A percentile compares a stretch with the other conserved stretches of the same genome.
These are phyloP conservation scores for Zarea fungicola DNA, from an alignment of 2,329 filamentous ascomycete species.

Conservation along the genomic window DNA sequence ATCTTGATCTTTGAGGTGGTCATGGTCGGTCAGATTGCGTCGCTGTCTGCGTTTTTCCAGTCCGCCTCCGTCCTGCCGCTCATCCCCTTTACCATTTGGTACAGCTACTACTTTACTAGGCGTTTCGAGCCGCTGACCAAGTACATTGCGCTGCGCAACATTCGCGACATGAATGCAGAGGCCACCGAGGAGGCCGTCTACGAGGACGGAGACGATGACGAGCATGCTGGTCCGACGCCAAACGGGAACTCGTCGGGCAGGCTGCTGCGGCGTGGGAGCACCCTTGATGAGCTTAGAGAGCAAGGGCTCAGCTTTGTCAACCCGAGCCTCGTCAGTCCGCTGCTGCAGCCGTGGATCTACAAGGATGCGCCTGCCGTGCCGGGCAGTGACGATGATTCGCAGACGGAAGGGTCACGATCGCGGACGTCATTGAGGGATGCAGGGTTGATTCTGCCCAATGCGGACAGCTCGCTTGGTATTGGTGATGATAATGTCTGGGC, in stretches of 20 bases:
- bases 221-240: slow-evolving; percentile 17
- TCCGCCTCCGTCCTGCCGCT: slow-evolving; percentile 72
- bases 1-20: slow-evolving; percentile 85
- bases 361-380: slow-evolving; percentile 43
- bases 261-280: slow-evolving; percentile 51
- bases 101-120: slow-evolving; percentile 71
- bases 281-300: slow-evolving; percentile 68
- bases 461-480: slow-evolving; percentile 33
- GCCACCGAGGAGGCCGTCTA: slow-evolving; percentile 33
- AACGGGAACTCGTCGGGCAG: slow-evolving; percentile 25
- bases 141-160: slow-evolving; percentile 86
- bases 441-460: slow-evolving; percentile 26
- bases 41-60: slow-evolving; percentile 66
- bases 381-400: slow-evolving; percentile 18
- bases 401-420: slow-evolving; percentile 18
- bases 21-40: slow-evolving; percentile 79
- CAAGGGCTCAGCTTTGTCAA: slow-evolving; percentile 68
- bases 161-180: slow-evolving; percentile 50
- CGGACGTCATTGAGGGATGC: slow-evolving; percentile 13
- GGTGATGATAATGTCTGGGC: slow-evolving; percentile 36
- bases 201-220: slow-evolving; percentile 37
- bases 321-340: slow-evolving; percentile 63
- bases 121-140: slow-evolving; percentile 85
- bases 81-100: slow-evolving; percentile 78
- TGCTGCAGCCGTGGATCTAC: slow-evolving; percentile 68